Base-by-base conservation (phyloP, 2,329 filamentous ascomycete species). In the Penicillium sp. region DNA sequence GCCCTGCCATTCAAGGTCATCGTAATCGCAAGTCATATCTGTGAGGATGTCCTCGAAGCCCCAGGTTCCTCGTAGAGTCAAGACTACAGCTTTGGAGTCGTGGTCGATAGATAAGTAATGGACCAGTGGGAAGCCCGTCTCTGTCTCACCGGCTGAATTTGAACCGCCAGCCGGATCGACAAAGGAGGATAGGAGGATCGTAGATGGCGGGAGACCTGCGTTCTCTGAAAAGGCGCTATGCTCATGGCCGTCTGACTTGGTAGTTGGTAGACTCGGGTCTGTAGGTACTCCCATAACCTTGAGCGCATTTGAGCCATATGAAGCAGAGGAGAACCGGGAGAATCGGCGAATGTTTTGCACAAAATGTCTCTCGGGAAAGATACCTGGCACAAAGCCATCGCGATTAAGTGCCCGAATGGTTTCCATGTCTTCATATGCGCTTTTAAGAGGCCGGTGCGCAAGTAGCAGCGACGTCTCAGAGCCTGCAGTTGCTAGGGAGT, bases 11-110 rank as follows among this genome's bases (percentile, higher is more conserved):
- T 69, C 65, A 3, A 74, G 63, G 51, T 85, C 79, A 61, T 88
- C 86, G 59, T 89, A 90, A 43, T 89, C 87, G 69, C 87, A 90
- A 29, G 86, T 86, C 81, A 90, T 83, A 64, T 90, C 87, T 0
- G 86, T 86, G 34, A 90, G 73, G 23, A 90, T 82, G 65, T 90
- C 87, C 63, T 90, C 87, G 56, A 90, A 89, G 0, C 87, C 87
- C 36, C 89, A 76, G 0, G 87, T 90, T 1, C 87, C 87, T 35
- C 87, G 81, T 47, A 88, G 87, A 1, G 86, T 85, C n/a, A 90
- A 75, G 0, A 90, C 86, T 0, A 90, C 84, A 0, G 87, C 86
- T 63, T 85, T 86, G 1, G 86, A 86, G 47, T 86, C 84, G 64
- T 88, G 85, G 61, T 90, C 87, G 0, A 90, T 74, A 1, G 85